Evolutionary conservation across 2,329 filamentous ascomycete species (phyloP).

Genomic region (Calonectria pauciramosa): DNA sequence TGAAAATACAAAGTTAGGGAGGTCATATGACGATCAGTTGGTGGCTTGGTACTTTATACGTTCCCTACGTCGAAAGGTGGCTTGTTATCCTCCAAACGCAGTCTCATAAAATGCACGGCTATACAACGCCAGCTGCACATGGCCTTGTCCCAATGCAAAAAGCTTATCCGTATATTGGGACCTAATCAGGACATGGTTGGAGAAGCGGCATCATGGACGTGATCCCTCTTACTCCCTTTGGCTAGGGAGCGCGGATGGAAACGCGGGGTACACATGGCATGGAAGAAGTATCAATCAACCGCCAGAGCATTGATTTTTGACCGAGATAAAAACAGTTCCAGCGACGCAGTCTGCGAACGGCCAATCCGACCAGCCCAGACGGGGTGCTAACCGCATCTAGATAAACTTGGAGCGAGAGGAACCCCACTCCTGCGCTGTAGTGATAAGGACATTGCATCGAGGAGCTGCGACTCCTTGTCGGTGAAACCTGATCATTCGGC

Average conservation of each 20-base stretch:
- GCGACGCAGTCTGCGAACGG: neutral
- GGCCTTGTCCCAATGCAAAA: neutral
- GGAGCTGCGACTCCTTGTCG: neutral
- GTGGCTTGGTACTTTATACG: conserved; percentile 7
- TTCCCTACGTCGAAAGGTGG: neutral
- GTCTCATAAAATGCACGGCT: neutral
- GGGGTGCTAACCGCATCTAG: conserved; percentile 20
- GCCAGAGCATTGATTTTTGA: neutral
- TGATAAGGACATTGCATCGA: conserved; percentile 17
- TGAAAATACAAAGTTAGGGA: neutral
- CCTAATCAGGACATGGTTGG: conserved; percentile 22
- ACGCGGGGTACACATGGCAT: conserved; percentile 17
- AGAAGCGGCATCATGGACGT: neutral
- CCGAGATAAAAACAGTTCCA: neutral
- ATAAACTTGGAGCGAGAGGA: conserved; percentile 19
- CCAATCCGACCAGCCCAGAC: neutral
- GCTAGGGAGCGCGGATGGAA: neutral
- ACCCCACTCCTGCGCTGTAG: neutral
- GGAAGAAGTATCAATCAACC: neutral
- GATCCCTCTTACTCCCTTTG: conserved; percentile 12
- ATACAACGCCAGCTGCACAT: neutral
- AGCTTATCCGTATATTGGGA: conserved; percentile 15
- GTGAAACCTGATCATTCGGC: neutral
- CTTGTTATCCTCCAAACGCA: neutral
- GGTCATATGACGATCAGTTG: conserved; percentile 10